phyloP scores from a whole-genome alignment of 2,329 filamentous ascomycete genomes.

The Penicillium sp. region DNA sequence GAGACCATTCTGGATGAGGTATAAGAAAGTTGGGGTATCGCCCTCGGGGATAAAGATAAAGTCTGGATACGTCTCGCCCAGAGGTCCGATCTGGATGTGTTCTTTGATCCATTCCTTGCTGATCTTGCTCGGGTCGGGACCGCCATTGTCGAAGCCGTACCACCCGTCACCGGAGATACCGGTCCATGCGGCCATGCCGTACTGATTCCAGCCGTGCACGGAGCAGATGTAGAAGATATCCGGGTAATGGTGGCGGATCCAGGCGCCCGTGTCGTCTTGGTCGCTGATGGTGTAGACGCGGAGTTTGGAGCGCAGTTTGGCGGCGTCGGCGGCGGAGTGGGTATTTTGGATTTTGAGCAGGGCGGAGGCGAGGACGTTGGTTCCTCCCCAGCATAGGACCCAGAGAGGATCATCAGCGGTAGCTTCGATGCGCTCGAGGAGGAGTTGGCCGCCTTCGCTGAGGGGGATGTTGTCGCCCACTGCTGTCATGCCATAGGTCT shows the following conservation, averaged over 20 bases:
- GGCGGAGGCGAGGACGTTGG: slow-evolving; percentile 55
- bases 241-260: slow-evolving; percentile 58
- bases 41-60: slow-evolving; percentile 56
- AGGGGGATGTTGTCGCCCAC: slow-evolving; percentile 35
- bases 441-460: slow-evolving; percentile 48
- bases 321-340: slow-evolving; percentile 31
- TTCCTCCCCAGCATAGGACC: slow-evolving; percentile 57
- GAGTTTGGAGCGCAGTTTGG: slow-evolving; percentile 44
- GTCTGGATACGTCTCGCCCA: slow-evolving; percentile 51
- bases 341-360: slow-evolving; percentile 38
- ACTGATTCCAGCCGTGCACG: slow-evolving; percentile 59
- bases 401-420: slow-evolving; percentile 50
- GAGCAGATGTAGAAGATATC: slow-evolving; percentile 59
- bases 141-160: slow-evolving; percentile 51
- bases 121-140: slow-evolving; percentile 52
- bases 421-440: slow-evolving; percentile 44
- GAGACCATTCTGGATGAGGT: slow-evolving; percentile 47
- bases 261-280: slow-evolving; percentile 59
- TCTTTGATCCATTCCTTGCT: slow-evolving; percentile 55
- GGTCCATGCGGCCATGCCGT: slow-evolving; percentile 56
- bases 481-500: slow-evolving; percentile 40
- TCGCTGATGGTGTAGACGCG: slow-evolving; percentile 61
- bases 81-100: slow-evolving; percentile 55
- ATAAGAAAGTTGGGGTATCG: slow-evolving; percentile 48
- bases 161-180: slow-evolving; percentile 56